Evolutionary conservation across 768 basidiomycete genomes (phyloP), one percentile per base, ranked within the genome.

Genomic region (Lentinula guzmanii): DNA sequence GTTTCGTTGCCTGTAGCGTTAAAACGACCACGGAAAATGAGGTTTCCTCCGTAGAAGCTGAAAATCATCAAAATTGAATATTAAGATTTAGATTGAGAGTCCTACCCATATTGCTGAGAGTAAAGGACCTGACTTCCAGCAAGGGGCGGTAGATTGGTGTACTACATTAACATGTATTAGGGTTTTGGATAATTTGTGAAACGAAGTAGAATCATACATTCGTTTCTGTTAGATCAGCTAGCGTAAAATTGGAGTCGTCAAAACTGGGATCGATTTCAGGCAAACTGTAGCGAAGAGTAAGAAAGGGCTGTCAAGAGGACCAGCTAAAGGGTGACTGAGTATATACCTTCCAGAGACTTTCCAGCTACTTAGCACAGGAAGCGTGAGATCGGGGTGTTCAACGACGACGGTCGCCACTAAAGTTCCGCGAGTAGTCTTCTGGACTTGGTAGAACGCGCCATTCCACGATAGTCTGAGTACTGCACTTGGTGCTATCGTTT

Each of bases 1-100:
- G 76, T 81, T 68, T 84, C 83, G 43, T 70, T 52, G 6, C 82
- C 82, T 3, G 73, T 76, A 10, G 81, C 79, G 11, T 64, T 70
- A 70, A 84, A 83, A 60, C 79, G 78, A n/a, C 79, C 83, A 11
- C 82, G 76, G 73, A 78, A 83, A 45, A 84, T 74, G 41, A 83
- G 68, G 60, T 82, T 77, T 0, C 80, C 81, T 2, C 80, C 82
- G 60, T 82, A 82, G 64, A 82, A 83, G 16, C 81, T 82, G 58
- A 43, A 28, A 34, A 46, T 28, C 16, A 15, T 45, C 46, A 5
- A 39, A 58, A 37, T 31, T 50, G 35, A 34, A 9, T 11, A 1
- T 5, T 6, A 16, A 33, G 15, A 21, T 8, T 5, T 24, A 51
- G 15, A n/a, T 5, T 33, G 5, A 0, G 9, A 21, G 15, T 63